These are phyloP conservation scores for Pseudocercospora macadamiae DNA, from an alignment of 2,329 filamentous ascomycete genomes.

Conservation along the genomic window DNA sequence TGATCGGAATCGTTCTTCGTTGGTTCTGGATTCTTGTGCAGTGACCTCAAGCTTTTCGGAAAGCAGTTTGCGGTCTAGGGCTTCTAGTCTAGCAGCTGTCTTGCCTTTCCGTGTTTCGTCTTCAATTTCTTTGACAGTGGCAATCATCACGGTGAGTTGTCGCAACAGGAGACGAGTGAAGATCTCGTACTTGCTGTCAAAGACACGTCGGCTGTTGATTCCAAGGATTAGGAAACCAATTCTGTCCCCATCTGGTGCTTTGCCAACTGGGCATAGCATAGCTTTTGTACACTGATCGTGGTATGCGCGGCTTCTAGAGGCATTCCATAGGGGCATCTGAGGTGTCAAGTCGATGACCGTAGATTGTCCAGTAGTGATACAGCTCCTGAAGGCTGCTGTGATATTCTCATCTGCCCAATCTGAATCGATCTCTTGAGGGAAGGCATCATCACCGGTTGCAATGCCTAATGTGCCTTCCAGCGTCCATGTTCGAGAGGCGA, in stretches of 20 bases:
- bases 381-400: conserved; percentile 6
- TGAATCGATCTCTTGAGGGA: conserved; percentile 11
- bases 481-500: conserved; percentile 10
- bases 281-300: conserved; percentile 38
- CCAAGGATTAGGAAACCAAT: conserved; percentile 36
- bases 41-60: conserved; percentile 29
- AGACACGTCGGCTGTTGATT: conserved; percentile 40
- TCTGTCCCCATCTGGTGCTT: conserved; percentile 20
- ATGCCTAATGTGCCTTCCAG: conserved; percentile 15
- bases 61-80: conserved; percentile 20
- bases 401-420: conserved; percentile 18
- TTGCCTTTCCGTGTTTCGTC: conserved; percentile 19
- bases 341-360: conserved; percentile 21
- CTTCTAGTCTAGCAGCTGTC: conserved; percentile 19
- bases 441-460: not conserved
- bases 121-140: conserved; percentile 35
- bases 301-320: conserved; percentile 18
- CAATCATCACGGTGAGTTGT: conserved; percentile 28
- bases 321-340: not conserved
- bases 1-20: conserved; percentile 39
- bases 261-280: conserved; percentile 40
- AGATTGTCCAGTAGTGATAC: conserved; percentile 20
- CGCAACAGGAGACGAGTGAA: conserved; percentile 39
- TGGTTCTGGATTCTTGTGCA: conserved; percentile 30
- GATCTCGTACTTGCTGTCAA: conserved; percentile 38